Evolutionary conservation across 2,329 filamentous ascomycete species (phyloP), one percentile per base, ranked within the genome.

Genomic region (Botrytis fragariae): DNA sequence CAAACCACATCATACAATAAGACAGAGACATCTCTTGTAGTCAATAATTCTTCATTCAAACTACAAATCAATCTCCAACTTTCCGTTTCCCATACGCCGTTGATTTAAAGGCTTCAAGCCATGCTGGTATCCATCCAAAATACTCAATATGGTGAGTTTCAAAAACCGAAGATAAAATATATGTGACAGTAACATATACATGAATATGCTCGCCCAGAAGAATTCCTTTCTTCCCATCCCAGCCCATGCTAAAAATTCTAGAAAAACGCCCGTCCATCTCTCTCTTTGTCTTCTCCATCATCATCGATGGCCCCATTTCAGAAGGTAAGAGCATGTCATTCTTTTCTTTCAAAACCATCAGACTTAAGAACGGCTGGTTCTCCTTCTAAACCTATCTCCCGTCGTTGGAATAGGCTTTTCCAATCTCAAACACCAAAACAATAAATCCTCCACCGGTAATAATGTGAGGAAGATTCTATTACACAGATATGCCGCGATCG

Each of bases 361-460:
- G 18, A 14, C 60, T 45, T 61, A 72, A n/a, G 42, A 68, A 48
- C 42, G 54, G 22, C 16, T 32, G 4, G 14, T n/a, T 6, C 63
- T 60, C 39, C 68, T 72, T 10, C n/a, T 74, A 71, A 75, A 72
- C 57, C 78, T 73, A 51, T 85, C 81, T 59, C 84, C 85, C 3
- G 86, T 87, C 9, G 83, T 85, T 2, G 86, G 86, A 8, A 83
- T 80, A 4, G 86, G 86, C 78, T 87, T 88, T 71, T 87, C 83
- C 20, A 85, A 79, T 25, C 85, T 80, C 71, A 87, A 79, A 29
- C 83, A 77, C 79, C 84, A 86, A 25, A 85, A 78, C 9, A 88
- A 76, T 45, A 85, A 75, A 74, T 86, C 84, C 78, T 88, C 86
- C 3, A 86, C 78, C 0, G 86, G 86, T 12, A 87, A 79, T 37